phyloP scores from a whole-genome alignment of 495 filamentous ascomycete genomes.

The Xylaria telfairii region DNA sequence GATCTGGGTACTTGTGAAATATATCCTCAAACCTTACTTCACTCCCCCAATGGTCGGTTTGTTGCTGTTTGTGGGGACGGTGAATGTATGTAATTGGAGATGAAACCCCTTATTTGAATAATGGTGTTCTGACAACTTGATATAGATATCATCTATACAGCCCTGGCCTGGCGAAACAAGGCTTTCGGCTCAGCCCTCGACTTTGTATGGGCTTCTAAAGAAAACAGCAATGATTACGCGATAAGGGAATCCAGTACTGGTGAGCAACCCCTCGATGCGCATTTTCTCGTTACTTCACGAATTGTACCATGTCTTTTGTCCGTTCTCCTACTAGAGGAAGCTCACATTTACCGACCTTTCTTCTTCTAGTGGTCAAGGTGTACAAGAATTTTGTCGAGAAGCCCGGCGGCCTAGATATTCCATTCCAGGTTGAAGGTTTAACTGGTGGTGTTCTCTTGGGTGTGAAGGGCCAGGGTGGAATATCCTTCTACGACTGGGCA shows the following conservation, averaged over 20 bases:
- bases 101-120: neutral
- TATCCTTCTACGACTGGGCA: constrained; percentile 97
- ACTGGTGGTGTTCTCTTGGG: constrained; percentile 90
- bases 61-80: constrained; percentile 97
- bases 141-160: constrained; percentile 91
- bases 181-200: constrained; percentile 93
- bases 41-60: constrained; percentile 97
- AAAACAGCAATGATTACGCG: constrained; percentile 97
- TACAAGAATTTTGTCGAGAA: constrained; percentile 98
- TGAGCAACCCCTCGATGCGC: neutral
- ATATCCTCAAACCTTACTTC: constrained; percentile 90
- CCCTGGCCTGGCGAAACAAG: constrained; percentile 96
- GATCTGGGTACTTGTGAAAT: constrained; percentile 95
- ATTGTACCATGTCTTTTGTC: no score
- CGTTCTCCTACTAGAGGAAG: neutral
- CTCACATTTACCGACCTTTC: neutral
- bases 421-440: constrained; percentile 93
- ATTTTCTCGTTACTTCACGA: neutral
- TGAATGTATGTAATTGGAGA: constrained; percentile 53
- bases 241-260: constrained; percentile 92
- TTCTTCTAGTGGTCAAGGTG: constrained; percentile 70
- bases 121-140: constrained; percentile 4
- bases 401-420: constrained; percentile 85
- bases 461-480: constrained; percentile 91
- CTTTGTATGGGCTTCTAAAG: constrained; percentile 97